Percentiles rank a stretch among this genome's conserved stretches.
These are phyloP conservation scores for Debaryomyces robertsiae DNA, from an alignment of 1,139 yeast genomes.

Conservation along the genomic window DNA sequence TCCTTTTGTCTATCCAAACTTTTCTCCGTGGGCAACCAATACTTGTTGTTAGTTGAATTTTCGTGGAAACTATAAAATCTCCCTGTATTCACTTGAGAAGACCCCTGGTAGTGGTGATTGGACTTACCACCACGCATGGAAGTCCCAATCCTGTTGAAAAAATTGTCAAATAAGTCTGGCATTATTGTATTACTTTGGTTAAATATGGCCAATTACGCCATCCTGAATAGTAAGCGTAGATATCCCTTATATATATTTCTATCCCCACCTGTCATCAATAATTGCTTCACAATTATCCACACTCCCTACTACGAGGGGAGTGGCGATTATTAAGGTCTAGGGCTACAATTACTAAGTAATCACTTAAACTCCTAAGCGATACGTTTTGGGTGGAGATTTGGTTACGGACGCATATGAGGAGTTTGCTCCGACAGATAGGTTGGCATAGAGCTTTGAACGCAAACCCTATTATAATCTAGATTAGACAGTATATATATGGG, in stretches of 20 bases:
- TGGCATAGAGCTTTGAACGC: neutral
- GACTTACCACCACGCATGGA: slow-evolving; percentile 40
- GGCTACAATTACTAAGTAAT: slow-evolving; percentile 1
- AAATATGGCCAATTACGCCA: neutral
- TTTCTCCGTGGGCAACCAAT: slow-evolving; percentile 38
- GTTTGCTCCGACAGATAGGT: slow-evolving; percentile 1
- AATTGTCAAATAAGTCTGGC: slow-evolving; percentile 50
- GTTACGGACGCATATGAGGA: slow-evolving; percentile 5
- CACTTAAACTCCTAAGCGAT: neutral
- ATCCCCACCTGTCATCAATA: no score
- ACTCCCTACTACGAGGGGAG: no score
- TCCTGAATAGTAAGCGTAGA: neutral
- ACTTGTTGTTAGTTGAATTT: slow-evolving; percentile 41
- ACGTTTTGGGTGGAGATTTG: slow-evolving; percentile 3
- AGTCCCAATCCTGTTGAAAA: slow-evolving; percentile 35
- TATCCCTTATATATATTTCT: neutral
- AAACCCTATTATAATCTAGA: neutral
- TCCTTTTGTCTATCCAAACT: slow-evolving; percentile 5
- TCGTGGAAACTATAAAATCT: slow-evolving; percentile 39
- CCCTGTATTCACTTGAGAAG: slow-evolving; percentile 43
- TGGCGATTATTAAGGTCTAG: no score
- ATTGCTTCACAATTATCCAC: neutral
- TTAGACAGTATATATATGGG: neutral
- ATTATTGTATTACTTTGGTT: slow-evolving; percentile 18
- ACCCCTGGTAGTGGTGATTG: slow-evolving; percentile 32